These are phyloP conservation scores for Ascosphaera aggregata DNA, from an alignment of 2,329 filamentous ascomycete genomes.

Conservation along the genomic window DNA sequence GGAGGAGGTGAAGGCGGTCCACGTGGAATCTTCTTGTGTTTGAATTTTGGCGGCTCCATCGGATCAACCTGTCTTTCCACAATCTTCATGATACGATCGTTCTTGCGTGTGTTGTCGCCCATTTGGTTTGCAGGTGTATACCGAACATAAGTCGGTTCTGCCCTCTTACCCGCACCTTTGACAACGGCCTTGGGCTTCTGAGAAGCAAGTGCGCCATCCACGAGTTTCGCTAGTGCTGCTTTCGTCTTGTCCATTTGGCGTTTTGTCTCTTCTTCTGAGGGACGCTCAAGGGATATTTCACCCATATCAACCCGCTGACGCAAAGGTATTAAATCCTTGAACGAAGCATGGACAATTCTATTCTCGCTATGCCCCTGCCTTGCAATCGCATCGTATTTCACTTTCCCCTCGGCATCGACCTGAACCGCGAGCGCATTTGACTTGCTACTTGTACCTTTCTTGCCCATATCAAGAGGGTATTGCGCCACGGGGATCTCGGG, in stretches of 20 bases:
- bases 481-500: conserved; percentile 86
- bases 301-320: conserved; percentile 82
- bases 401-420: conserved; percentile 74
- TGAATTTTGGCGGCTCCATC: conserved; percentile 95
- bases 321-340: conserved; percentile 89
- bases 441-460: conserved; percentile 40
- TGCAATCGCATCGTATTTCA: conserved; percentile 92
- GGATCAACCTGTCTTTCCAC: conserved; percentile 84
- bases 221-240: conserved; percentile 57
- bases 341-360: conserved; percentile 77
- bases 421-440: conserved; percentile 85
- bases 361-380: conserved; percentile 65
- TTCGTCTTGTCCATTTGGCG: conserved; percentile 75
- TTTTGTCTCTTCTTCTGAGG: conserved; percentile 61
- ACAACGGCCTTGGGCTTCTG: conserved; percentile 97
- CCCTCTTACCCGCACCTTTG: conserved; percentile 51
- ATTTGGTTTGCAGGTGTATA: conserved; percentile 96
- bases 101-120: conserved; percentile 66
- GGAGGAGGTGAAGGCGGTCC: conserved; percentile 83
- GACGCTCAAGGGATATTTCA: conserved; percentile 67
- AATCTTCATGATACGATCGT: conserved; percentile 96
- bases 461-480: conserved; percentile 88
- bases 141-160: conserved; percentile 78
- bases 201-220: conserved; percentile 65
- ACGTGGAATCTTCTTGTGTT: conserved; percentile 92